Evolutionary conservation across 2,329 filamentous ascomycete species (phyloP).

Genomic region (Stagonosporopsis tanaceti): DNA sequence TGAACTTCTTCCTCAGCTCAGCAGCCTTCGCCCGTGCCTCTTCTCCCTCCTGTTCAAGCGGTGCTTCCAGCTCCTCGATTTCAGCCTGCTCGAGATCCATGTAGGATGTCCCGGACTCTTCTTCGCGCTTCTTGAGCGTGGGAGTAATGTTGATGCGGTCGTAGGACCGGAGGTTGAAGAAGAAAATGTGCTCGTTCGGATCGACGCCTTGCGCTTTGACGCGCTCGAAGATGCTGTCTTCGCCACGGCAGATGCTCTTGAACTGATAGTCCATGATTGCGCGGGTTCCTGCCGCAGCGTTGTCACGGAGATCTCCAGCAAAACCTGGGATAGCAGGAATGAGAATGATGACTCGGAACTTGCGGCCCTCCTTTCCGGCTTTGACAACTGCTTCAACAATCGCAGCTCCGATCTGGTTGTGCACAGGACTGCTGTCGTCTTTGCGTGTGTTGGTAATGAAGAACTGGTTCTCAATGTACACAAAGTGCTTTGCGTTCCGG

Average conservation of each 20-base stretch:
- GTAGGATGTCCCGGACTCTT: constrained; percentile 83
- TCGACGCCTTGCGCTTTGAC: constrained; percentile 78
- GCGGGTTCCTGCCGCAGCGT: constrained; percentile 80
- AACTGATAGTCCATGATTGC: constrained; percentile 99
- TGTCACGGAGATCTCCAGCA: constrained; percentile 84
- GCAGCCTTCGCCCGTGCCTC: constrained; percentile 55
- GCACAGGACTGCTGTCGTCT: constrained; percentile 82
- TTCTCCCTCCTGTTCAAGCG: constrained; percentile 37
- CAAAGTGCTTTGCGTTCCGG: constrained; percentile 84
- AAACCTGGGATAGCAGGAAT: constrained; percentile 95
- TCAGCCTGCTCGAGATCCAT: constrained; percentile 86
- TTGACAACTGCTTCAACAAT: constrained; percentile 90
- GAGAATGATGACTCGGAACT: constrained; percentile 88
- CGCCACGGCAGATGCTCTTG: constrained; percentile 91
- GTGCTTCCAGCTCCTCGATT: constrained; percentile 83
- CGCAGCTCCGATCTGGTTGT: constrained; percentile 85
- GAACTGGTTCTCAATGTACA: constrained; percentile 99
- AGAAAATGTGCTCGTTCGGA: constrained; percentile 80
- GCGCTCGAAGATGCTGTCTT: constrained; percentile 87
- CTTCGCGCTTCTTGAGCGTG: constrained; percentile 75
- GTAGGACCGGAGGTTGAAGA: constrained; percentile 93
- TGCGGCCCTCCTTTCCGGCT: constrained; percentile 81
- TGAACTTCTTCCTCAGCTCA: constrained; percentile 57
- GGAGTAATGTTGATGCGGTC: constrained; percentile 88
- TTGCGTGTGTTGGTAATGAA: constrained; percentile 83